Conservation (phyloP, 169 alveolate genomes). For the Cyclospora cayetanensis region DNA sequence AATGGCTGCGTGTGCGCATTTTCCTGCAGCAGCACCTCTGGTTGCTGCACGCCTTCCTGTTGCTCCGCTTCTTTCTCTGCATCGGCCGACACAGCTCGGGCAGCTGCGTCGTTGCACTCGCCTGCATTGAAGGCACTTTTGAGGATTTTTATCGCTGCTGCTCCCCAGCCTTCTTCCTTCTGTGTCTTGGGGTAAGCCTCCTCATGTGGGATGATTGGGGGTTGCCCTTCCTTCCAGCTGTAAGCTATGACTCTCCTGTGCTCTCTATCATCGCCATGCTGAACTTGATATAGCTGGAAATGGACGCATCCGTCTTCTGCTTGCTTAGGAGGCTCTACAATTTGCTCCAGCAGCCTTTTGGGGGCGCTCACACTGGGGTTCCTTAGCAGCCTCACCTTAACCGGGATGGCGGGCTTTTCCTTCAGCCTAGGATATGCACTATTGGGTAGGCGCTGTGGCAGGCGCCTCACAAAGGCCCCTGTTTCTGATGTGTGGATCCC, state of each 20-base stretch:
- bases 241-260: background rate
- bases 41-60: background rate
- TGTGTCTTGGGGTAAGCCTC: background rate
- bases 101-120: background rate
- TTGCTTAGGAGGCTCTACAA: background rate
- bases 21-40: background rate
- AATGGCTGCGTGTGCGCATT: too few species aligned
- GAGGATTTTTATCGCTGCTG: background rate
- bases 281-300: background rate
- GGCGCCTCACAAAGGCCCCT: background rate
- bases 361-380: background rate
- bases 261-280: background rate
- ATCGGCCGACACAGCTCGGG: too few species aligned
- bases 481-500: background rate
- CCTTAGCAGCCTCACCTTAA: conserved; percentile 36
- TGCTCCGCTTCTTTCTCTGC: background rate
- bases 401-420: background rate
- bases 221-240: background rate
- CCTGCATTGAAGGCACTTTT: background rate
- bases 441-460: background rate
- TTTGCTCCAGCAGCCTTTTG: background rate
- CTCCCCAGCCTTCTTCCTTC: background rate
- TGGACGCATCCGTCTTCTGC: background rate
- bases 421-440: background rate
- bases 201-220: background rate